Conservation (phyloP, 768 basidiomycete genomes). For the Strobilomyces confusus region DNA sequence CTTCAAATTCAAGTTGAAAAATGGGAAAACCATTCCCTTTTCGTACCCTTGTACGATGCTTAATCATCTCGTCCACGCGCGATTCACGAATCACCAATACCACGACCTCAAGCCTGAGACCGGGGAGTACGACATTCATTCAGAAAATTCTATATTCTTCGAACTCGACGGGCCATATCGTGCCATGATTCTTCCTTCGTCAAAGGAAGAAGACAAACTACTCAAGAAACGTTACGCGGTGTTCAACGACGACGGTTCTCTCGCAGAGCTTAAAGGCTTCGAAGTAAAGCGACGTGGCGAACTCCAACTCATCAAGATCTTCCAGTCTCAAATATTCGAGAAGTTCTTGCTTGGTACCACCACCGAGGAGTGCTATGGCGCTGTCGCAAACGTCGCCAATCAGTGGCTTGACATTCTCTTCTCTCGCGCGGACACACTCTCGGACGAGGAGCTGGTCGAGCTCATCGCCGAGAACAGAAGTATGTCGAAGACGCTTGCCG, state of each 20-base stretch:
- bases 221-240: constrained; percentile 99
- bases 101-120: constrained; percentile 85
- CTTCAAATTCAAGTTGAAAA: too few species aligned
- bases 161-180: constrained; percentile 98
- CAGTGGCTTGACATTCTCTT: constrained; percentile 97
- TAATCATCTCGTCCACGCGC: constrained; percentile 92
- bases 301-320: constrained; percentile 97
- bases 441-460: constrained; percentile 91
- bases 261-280: constrained; percentile 99
- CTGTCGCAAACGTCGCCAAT: constrained; percentile 89
- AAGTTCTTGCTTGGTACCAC: constrained; percentile 93
- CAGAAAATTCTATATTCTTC: constrained; percentile 99
- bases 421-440: constrained; percentile 76
- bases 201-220: constrained; percentile 98
- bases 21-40: constrained; percentile 82
- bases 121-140: constrained; percentile 81
- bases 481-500: constrained; percentile 95
- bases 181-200: constrained; percentile 98
- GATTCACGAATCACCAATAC: constrained; percentile 98
- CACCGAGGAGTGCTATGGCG: constrained; percentile 92
- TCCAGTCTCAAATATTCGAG: constrained; percentile 98
- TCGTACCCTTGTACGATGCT: constrained; percentile 99
- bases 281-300: constrained; percentile 98
- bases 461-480: constrained; percentile 98
- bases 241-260: constrained; percentile 93